Evolutionary conservation across 805 yeast species (phyloP), one percentile per base, ranked within the genome.

Genomic region (Lipomyces spencermartinsiae): DNA sequence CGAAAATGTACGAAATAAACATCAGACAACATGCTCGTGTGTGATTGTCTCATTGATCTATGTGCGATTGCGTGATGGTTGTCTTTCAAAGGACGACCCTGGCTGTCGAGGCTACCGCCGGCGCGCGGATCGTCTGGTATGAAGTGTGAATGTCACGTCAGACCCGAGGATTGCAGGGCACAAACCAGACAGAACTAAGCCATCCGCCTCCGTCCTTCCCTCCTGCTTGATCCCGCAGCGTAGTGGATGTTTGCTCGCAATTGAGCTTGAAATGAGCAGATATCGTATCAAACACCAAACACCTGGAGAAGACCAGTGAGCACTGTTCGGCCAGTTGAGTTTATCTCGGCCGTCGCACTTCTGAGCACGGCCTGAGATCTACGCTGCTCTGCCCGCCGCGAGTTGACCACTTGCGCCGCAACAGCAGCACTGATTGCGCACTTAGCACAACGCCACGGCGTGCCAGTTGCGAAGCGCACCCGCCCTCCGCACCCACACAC

Each of bases 381-480:
- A 43, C 49, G 49, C 49, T 16, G 49, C 10, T n/a, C 3, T 1
- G 49, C 2, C 0, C 1, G 49, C 22, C 5, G 49, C 25, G 2
- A 5, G 19, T 19, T 2, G 22, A 8, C 49, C 2, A 8, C 22
- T 43, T 43, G 22, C 19, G 49, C 49, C 49, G 8, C n/a, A 43
- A 43, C 2, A 0, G 8, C 8, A 1, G 22, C 25, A 16, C 4
- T 43, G 7, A 6, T 5, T 43, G 49, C 22, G 49, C 49, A 14
- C 9, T 43, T 43, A 43, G 22, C 49, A 43, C 49, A 43, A 43
- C 49, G 49, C 49, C 49, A 43, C 49, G 49, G 49, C 49, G 8
- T 14, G 49, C 49, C 49, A 43, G 49, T 43, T 43, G 49, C n/a
- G 49, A 43, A 43, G 49, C 49, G 49, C 49, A 43, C 49, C 22